Conservation (phyloP, 768 basidiomycete genomes). For the Vararia minispora region DNA sequence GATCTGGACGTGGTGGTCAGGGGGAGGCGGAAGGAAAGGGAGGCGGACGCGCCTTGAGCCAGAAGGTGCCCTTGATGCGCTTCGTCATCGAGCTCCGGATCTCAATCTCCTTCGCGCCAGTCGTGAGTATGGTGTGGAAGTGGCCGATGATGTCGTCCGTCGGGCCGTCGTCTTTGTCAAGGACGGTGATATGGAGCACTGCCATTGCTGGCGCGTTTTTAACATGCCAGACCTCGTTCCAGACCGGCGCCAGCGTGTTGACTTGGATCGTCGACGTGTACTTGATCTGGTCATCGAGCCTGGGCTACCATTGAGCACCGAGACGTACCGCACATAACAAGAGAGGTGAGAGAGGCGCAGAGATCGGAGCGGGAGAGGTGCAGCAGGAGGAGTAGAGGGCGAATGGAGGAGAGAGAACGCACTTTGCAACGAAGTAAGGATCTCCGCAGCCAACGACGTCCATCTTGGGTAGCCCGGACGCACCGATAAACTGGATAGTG, state of each 20-base stretch:
- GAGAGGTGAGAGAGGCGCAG: no score
- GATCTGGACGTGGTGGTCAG: constrained; percentile 29
- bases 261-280: constrained; percentile 61
- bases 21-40: background rate
- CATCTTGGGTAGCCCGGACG: constrained; percentile 57
- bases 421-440: constrained; percentile 65
- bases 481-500: constrained; percentile 61
- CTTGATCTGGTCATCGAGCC: constrained; percentile 48
- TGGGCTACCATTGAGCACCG: no score
- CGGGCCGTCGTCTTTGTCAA: constrained; percentile 57
- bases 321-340: no score
- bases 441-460: constrained; percentile 54
- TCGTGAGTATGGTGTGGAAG: constrained; percentile 38
- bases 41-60: constrained; percentile 44
- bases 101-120: constrained; percentile 54
- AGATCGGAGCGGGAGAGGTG: no score
- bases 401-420: no score
- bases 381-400: no score
- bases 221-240: constrained; percentile 67
- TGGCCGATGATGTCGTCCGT: constrained; percentile 58
- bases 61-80: constrained; percentile 48
- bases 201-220: constrained; percentile 65
- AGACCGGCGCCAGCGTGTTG: constrained; percentile 49
- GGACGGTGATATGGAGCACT: constrained; percentile 44
- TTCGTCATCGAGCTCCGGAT: constrained; percentile 44